Base-by-base conservation (phyloP, 2,329 filamentous ascomycete species). In the Huntiella moniliformis region DNA sequence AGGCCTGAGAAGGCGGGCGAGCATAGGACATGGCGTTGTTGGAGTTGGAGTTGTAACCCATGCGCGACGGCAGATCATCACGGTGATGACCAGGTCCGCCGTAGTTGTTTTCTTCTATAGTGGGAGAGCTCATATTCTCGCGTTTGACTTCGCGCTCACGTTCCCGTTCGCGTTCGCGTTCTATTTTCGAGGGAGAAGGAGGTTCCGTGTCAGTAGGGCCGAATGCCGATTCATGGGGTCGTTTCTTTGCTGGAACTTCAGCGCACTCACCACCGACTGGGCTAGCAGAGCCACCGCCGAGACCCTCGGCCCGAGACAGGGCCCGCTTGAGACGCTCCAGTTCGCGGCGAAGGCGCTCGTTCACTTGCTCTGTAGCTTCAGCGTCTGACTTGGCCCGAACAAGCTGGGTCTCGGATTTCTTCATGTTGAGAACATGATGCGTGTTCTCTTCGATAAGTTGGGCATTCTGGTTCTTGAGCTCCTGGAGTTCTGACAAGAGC, bases 381-480 rank as follows among this genome's bases (percentile, higher is more conserved):
- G 81, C 82, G 56, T 98, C 91, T 53, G 82, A 86, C 46, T 87
- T 74, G 8, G 91, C 87, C 38, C 91, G 79, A 7, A 96, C 88
- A 4, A 98, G 72, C 56, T 98, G 91, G 3, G 91, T 96, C 61
- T 98, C 91, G 62, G 98, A 98, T 11, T 91, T 91, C 61, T 96
- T 96, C 64, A 98, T 92, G 54, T 86, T 91, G 37, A 98, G 69
- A 0, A 95, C 85, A 56, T 98, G 88, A 41, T 88, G 74, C 0
- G 91, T 98, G 60, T 96, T 88, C 56, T 96, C 88, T 62, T 98
- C 91, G 51, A 98, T 98, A 32, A 98, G 69, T 52, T 91, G 82
- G 17, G 91, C 91, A 56, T 98, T 98, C 59, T 95, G 85, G 56
- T 94, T 92, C 63, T 95, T 92, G 28, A 98, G 71, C 61, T 96